Base-by-base conservation (phyloP, 176 grass and related monocot genomes). In the Cocos nucifera region DNA sequence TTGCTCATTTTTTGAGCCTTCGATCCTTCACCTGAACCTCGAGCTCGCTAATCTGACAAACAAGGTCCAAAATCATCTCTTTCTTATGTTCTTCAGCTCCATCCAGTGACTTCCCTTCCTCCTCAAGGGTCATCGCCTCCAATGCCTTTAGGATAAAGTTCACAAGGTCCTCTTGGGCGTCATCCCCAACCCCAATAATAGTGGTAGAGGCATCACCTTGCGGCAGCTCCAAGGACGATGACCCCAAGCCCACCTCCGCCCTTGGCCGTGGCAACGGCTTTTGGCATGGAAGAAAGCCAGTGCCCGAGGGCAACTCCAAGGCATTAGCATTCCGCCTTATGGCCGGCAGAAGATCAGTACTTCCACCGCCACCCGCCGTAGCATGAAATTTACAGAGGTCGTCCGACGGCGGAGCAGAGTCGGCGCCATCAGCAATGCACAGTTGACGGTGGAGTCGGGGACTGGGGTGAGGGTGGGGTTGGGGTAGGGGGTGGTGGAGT, bases 21-120 rank as follows among this genome's bases (percentile, higher is more conserved):
- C 87, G 83, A 44, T 97, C 93, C 63, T 92, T 97, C n/a, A 92
- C 80, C 35, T 80, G 81, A 1, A n/a, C 59, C 78, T 91, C 93
- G 63, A 97, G 75, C 59, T 92, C 87, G 61, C 81, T 50, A 20
- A 82, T 87, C 67, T 97, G 80, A 23, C 69, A 76, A 72, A 83
- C 75, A 50, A 96, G 69, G 48, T 96, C 83, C 58, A 60, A 53
- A 59, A 76, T 80, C 83, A 82, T 81, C 63, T 82, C 72, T n/a
- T 79, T 82, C 68, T 89, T 82, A 1, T 67, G 64, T 5, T 95
- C 74, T 49, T 71, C 25, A 8, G 63, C 67, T 5, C 59, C 71
- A 53, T 82, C 78, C 26, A 59, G 54, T 50, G 63, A 44, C 53
- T 77, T 82, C 7, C 32, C 32, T 2, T 39, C 8, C 50, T 86